Conservation (phyloP, 179 eudicot genomes). For the Beta macrorhiza region DNA sequence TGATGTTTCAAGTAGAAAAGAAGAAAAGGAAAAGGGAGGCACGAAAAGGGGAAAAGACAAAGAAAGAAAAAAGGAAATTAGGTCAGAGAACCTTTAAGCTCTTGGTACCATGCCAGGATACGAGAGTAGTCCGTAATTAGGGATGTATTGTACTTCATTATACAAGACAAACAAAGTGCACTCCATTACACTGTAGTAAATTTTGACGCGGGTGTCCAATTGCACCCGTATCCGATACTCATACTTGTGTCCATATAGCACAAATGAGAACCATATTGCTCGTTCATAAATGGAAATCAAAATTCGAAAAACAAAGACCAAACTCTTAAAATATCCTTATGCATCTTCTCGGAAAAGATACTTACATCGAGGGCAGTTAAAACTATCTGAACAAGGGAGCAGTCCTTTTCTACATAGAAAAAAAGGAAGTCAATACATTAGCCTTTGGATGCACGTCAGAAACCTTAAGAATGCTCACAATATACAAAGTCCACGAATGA, state of each 20-base stretch:
- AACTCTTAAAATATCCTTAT: background rate
- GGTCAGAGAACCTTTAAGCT: too few relatives aligned
- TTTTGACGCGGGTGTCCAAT: too few relatives aligned
- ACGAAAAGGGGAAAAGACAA: too few relatives aligned
- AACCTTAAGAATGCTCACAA: slow-evolving; percentile 10
- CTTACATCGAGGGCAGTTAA: slow-evolving; percentile 53
- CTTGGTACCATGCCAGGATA: too few relatives aligned
- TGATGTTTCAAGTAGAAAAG: too few relatives aligned
- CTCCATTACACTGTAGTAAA: too few relatives aligned
- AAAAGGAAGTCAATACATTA: slow-evolving; percentile 14
- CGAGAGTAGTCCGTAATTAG: too few relatives aligned
- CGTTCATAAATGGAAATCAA: background rate
- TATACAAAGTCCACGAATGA: background rate
- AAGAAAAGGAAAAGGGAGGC: too few relatives aligned
- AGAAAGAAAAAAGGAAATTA: too few relatives aligned
- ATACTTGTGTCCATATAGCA: background rate
- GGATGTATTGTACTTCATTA: too few relatives aligned
- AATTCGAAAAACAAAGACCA: background rate
- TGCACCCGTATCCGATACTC: too few relatives aligned
- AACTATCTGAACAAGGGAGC: slow-evolving; percentile 52
- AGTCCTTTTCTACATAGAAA: slow-evolving; percentile 44
- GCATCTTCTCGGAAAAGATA: background rate
- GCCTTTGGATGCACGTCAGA: slow-evolving; percentile 14
- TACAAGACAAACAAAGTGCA: too few relatives aligned
- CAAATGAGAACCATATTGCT: background rate